phyloP scores from a whole-genome alignment of 2,329 filamentous ascomycete genomes.

The Shiraia bambusicola region DNA sequence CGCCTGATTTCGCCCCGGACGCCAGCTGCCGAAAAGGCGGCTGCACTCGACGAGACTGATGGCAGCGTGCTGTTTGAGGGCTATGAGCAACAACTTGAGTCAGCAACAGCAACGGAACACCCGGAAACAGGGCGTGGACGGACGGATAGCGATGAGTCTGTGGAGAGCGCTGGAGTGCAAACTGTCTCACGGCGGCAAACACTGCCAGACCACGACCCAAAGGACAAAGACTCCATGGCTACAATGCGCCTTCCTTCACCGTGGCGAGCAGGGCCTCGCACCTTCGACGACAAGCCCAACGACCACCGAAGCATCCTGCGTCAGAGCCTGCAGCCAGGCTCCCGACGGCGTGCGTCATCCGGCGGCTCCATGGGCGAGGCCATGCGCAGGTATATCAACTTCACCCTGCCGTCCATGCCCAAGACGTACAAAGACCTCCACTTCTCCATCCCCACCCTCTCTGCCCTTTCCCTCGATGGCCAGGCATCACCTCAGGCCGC shows the following conservation, averaged over 20 bases:
- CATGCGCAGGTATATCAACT: slow-evolving; percentile 41
- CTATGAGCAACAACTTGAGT: slow-evolving; percentile 30
- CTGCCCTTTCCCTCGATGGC: slow-evolving; percentile 29
- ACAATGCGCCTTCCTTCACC: slow-evolving; percentile 46
- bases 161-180: not conserved
- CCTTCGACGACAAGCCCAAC: slow-evolving; percentile 36
- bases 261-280: slow-evolving; percentile 46
- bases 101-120: not conserved
- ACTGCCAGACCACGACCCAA: not conserved
- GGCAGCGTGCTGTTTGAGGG: slow-evolving; percentile 53
- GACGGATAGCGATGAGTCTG: slow-evolving; percentile 5
- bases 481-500: slow-evolving; percentile 10
- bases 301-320: slow-evolving; percentile 42
- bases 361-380: slow-evolving; percentile 38
- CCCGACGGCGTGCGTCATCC: slow-evolving; percentile 43
- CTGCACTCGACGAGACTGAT: slow-evolving; percentile 52
- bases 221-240: slow-evolving; percentile 15
- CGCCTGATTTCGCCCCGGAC: slow-evolving; percentile 59
- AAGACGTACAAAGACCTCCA: slow-evolving; percentile 41
- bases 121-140: slow-evolving; percentile 1
- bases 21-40: slow-evolving; percentile 61
- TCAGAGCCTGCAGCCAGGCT: slow-evolving; percentile 40
- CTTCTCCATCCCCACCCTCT: slow-evolving; percentile 41
- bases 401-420: slow-evolving; percentile 41
- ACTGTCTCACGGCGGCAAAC: slow-evolving; percentile 5